A percentile compares a stretch with the other conserved stretches of the same genome.
Conservation (phyloP, 164 flowering plant species). For the Sedum album region DNA sequence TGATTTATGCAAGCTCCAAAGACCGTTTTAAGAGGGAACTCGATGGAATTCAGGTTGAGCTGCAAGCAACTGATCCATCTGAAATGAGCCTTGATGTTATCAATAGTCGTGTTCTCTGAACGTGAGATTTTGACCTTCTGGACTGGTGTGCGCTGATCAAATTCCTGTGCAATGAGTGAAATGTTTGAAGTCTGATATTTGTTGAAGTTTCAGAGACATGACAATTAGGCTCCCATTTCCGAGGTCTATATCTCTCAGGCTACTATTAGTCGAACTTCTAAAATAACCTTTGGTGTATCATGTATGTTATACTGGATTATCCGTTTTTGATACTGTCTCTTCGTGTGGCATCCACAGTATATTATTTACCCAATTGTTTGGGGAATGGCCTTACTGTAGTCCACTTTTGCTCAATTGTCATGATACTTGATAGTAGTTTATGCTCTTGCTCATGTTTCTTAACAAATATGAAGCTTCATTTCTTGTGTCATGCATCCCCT, state of each 20-base stretch:
- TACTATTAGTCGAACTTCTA: not conserved
- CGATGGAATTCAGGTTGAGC: slow-evolving; percentile 36
- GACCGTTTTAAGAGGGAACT: slow-evolving; percentile 18
- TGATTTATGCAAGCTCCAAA: slow-evolving; percentile 42
- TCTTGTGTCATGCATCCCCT: too few relatives aligned
- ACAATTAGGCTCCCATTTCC: not conserved
- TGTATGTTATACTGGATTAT: not conserved
- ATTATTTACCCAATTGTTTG: not conserved
- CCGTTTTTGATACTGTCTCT: not conserved
- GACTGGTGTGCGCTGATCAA: not conserved
- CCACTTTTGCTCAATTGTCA: too few relatives aligned
- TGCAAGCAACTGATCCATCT: slow-evolving; percentile 46
- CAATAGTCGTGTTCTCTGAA: not conserved
- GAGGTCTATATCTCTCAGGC: not conserved
- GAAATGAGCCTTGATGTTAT: slow-evolving; percentile 40
- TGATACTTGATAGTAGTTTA: too few relatives aligned
- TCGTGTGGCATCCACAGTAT: not conserved
- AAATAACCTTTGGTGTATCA: not conserved
- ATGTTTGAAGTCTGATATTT: too few relatives aligned
- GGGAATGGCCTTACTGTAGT: too few relatives aligned
- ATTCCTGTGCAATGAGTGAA: not conserved
- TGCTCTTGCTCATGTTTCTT: too few relatives aligned
- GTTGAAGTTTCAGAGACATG: not conserved
- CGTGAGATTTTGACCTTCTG: not conserved
- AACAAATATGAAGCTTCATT: too few relatives aligned